Base-by-base conservation (phyloP, 2,329 filamentous ascomycete species). In the Neofusicoccum sp. region DNA sequence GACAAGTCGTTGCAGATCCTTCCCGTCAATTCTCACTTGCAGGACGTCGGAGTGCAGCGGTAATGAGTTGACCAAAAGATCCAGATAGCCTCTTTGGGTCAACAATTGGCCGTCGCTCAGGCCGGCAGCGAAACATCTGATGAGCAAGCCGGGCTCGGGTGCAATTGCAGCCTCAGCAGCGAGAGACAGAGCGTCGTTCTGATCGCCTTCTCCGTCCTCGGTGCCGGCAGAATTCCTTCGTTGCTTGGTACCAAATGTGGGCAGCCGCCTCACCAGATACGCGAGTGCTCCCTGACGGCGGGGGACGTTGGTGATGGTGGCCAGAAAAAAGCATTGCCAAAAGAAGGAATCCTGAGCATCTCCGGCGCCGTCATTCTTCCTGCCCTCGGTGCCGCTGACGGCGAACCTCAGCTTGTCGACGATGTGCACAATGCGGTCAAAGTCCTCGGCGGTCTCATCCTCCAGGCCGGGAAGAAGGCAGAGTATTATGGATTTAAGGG, bases 261-360 rank as follows among this genome's bases (percentile, higher is more conserved):
- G 95, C 34, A 99, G 80, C 70, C 87, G 87, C 64, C 93, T 89
- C 54, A 87, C 83, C 44, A 99, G 81, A 75, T 96, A 99, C 36
- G 93, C 93, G 64, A 99, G 81, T 43, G 93, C 93, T 31, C 95
- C 95, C 67, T 91, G 88, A 62, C 95, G 87, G 65, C 94, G 85
- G 65, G 89, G 93, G 45, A 92, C 86, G 71, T 93, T 94, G 1
- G 95, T 97, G 65, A 99, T 95, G 16, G 92, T 90, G 8, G 94
- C 92, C 16, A 99, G 81, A 71, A 99, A 98, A 73, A 99, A 90
- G 74, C 93, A 97, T 78, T 99, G 95, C 95, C 95, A 99, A 75
- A 98, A 99, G 76, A 95, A 97, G 67, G 91, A 91, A 67, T 93
- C 91, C 8, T 88, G 87, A 7, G 83, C 66, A 28, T 69, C 68